phyloP scores from a whole-genome alignment of 1,139 yeast species.

The Zygosaccharomyces sapae region DNA sequence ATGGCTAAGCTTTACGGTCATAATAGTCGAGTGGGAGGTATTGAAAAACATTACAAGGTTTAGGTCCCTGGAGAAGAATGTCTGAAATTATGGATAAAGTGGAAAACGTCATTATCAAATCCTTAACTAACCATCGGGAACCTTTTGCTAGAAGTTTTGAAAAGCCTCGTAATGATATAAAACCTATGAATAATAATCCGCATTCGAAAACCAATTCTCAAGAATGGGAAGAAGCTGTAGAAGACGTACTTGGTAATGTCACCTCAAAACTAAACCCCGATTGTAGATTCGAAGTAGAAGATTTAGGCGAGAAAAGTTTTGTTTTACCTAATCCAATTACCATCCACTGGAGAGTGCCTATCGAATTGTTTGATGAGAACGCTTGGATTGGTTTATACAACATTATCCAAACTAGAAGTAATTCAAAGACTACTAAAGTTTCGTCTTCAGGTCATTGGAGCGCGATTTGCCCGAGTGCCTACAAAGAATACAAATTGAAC shows the following conservation, averaged over 20 bases:
- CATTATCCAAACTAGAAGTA: slow-evolving; percentile 56
- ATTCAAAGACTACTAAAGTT: slow-evolving; percentile 55
- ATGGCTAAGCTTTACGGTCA: slow-evolving; percentile 77
- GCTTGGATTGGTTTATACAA: slow-evolving; percentile 84
- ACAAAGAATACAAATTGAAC: slow-evolving; percentile 23
- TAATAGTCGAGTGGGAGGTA: slow-evolving; percentile 52
- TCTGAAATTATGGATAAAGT: slow-evolving; percentile 36
- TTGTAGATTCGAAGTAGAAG: slow-evolving; percentile 42
- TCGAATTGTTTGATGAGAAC: slow-evolving; percentile 37
- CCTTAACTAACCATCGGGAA: slow-evolving; percentile 16
- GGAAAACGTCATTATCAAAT: slow-evolving; percentile 25
- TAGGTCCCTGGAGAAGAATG: slow-evolving; percentile 35
- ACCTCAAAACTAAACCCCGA: slow-evolving; percentile 26
- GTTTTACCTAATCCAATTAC: slow-evolving; percentile 44
- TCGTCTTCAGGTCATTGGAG: slow-evolving; percentile 73
- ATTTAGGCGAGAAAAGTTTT: slow-evolving; percentile 14
- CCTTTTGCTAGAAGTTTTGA: slow-evolving; percentile 12
- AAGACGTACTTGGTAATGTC: slow-evolving; percentile 25
- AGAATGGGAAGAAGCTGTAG: slow-evolving; percentile 26
- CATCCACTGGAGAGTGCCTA: slow-evolving; percentile 57
- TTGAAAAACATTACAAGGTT: slow-evolving; percentile 53
- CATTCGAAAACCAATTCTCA: slow-evolving; percentile 7
- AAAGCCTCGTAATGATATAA: slow-evolving; percentile 7
- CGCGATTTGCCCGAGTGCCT: slow-evolving; percentile 42
- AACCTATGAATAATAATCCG: not conserved